A percentile compares a stretch with the other conserved stretches of the same genome.
These are phyloP conservation scores for Penicillium goetzii DNA, from an alignment of 495 filamentous ascomycete genomes.

Conservation along the genomic window DNA sequence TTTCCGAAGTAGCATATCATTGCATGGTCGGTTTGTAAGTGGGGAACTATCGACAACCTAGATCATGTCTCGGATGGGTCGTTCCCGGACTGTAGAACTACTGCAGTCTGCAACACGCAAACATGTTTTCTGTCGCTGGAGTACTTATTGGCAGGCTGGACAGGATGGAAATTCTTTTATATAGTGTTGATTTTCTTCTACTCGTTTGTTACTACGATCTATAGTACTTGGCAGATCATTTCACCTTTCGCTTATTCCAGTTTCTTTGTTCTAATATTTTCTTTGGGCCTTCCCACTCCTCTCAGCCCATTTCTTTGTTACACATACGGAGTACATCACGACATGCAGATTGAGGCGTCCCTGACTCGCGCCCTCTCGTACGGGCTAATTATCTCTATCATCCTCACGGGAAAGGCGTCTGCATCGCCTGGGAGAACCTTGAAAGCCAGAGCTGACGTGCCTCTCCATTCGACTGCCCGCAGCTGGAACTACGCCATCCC, in stretches of 20 bases:
- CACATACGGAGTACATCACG: not conserved
- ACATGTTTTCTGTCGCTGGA: not conserved
- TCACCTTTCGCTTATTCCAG: not conserved
- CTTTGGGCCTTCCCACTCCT: not conserved
- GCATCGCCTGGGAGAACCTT: not conserved
- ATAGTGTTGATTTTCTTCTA: not conserved
- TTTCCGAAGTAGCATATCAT: not conserved
- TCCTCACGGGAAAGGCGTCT: not conserved
- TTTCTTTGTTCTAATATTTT: not conserved
- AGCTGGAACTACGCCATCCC: constrained; percentile 23
- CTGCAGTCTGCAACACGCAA: not conserved
- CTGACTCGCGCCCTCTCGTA: not conserved
- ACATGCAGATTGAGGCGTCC: not conserved
- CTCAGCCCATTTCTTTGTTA: not conserved
- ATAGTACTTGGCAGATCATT: not conserved
- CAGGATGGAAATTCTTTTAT: not conserved
- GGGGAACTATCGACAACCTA: not conserved
- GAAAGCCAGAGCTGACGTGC: not conserved
- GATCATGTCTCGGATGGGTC: not conserved
- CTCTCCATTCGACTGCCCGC: not conserved
- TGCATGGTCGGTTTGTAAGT: not conserved
- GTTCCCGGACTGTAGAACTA: not conserved
- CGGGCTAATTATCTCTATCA: not conserved
- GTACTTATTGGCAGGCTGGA: not conserved
- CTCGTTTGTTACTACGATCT: not conserved